Conservation (phyloP, 495 filamentous ascomycete species). For the Lasiosphaeris hirsuta region DNA sequence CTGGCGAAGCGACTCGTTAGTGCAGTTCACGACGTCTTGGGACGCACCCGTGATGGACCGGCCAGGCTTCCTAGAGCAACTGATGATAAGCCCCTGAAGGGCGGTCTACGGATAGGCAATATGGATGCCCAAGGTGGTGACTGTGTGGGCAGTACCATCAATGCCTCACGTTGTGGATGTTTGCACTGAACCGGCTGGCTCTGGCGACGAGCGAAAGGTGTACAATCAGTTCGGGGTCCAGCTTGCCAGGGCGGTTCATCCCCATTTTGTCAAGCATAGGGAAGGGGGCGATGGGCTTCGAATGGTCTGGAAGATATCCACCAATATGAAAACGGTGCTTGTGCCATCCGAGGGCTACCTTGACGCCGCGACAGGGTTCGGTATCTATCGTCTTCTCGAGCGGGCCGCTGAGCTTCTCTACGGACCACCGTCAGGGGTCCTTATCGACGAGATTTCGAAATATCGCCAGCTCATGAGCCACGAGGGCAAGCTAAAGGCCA, state of each 20-base stretch:
- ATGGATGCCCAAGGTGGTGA: conserved; percentile 49
- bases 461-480: conserved; percentile 55
- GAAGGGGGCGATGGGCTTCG: conserved; percentile 28
- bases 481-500: conserved; percentile 48
- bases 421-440: conserved; percentile 23
- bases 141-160: conserved; percentile 67
- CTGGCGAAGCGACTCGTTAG: conserved; percentile 51
- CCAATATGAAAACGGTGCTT: conserved; percentile 48
- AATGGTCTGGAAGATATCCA: conserved; percentile 65
- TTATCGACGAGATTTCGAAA: conserved; percentile 54
- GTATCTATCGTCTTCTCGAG: conserved; percentile 54
- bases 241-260: conserved; percentile 58
- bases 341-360: conserved; percentile 58
- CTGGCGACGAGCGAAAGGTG: conserved; percentile 46
- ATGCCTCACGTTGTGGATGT: conserved; percentile 70
- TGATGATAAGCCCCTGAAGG: conserved; percentile 52
- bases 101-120: conserved; percentile 65
- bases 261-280: conserved; percentile 49
- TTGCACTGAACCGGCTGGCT: conserved; percentile 59
- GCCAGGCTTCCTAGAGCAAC: conserved; percentile 52
- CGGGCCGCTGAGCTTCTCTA: conserved; percentile 34
- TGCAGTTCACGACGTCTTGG: conserved; percentile 56
- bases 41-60: conserved; percentile 50
- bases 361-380: conserved; percentile 60
- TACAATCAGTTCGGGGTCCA: conserved; percentile 57